Base-by-base conservation (phyloP, 2,329 filamentous ascomycete genomes). In the Calonectria pseudoreteaudii region DNA sequence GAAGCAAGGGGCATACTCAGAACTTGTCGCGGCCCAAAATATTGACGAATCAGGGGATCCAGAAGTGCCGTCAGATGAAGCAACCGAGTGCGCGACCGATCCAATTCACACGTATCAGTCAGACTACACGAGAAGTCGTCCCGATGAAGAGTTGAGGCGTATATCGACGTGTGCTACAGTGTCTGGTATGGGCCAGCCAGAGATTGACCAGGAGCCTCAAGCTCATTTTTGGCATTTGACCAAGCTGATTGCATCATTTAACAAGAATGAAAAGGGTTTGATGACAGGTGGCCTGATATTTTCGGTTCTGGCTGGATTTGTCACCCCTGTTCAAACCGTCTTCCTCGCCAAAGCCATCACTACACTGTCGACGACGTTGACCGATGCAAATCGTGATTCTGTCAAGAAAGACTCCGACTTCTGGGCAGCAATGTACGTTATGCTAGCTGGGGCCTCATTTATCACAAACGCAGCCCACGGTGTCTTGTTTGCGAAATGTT, bases 341-440 rank as follows among this genome's bases (percentile, higher is more conserved):
- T 65, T 83, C 3, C 76, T 82, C 62, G 79, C 79, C 18, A 78
- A 78, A 34, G 72, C 80, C 28, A 75, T 82, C 20, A 58, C 30
- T 13, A 68, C 53, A 0, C 23, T 76, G 2, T 73, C 73, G 28
- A 74, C 77, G 3, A 73, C 77, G 2, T 80, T 36, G 50, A 71
- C 14, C 68, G n/a, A 73, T 9, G 31, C 53, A 5, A 66, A 71
- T 20, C 66, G 23, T 11, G 23, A 60, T 26, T 18, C 71, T 5
- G 20, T 66, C 14, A 70, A 72, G 71, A 72, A 36, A 13, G 68
- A 70, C 83, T 84, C 76, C 2, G 85, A 88, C 75, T 88, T 88
- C 77, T 89, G 85, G 84, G 83, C 86, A 0, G 81, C 85, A 23
- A 89, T 89, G 87, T 89, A 88, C 71, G 85, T 88, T 53, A 80